Base-by-base conservation (phyloP, 2,329 filamentous ascomycete genomes). In the Pyricularia sp. region DNA sequence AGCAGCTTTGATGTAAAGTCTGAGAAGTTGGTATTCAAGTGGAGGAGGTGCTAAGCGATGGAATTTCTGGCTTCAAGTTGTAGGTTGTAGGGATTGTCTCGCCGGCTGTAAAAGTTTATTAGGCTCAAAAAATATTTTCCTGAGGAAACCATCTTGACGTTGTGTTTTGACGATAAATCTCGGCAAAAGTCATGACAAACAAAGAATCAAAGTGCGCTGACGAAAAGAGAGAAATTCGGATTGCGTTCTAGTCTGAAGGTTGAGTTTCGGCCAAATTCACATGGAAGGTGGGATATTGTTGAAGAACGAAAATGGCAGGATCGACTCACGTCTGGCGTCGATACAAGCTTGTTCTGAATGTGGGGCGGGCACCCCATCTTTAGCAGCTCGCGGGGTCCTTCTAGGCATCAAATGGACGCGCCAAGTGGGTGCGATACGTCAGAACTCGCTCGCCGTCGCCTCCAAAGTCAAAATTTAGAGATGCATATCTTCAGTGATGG, bases 1-100 rank as follows among this genome's bases (percentile, higher is more conserved):
- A 66, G 59, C 31, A 66, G 12, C 33, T 69, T 69, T 14, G 50
- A 55, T 25, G 68, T 69, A 17, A 20, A 65, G 28, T 20, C 68
- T n/a, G 68, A 69, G 63, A 58, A 61, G 36, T 20, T 64, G 10
- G 50, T 17, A 23, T 69, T 69, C 64, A 65, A 59, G 68, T 69
- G 68, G 68, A 69, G 36, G 64, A 36, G 64, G 28, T 69, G 68
- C 26, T 69, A 25, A 58, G 14, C n/a, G 23, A 61, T 25, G 25
- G 10, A 7, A 28, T 61, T 10, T n/a, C 28, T 30, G 63, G 28
- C n/a, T 25, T 65, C 20, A 12, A 20, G 28, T n/a, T 66, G 64
- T 5, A 14, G 12, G 26, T 50, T n/a, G n/a, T n/a, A n/a, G n/a
- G n/a, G 42, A 55, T 55, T 55, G 36, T 55, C 20, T 55, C 1